Conservation (phyloP, 345 rosid genomes). For the Excoecaria agallocha region DNA sequence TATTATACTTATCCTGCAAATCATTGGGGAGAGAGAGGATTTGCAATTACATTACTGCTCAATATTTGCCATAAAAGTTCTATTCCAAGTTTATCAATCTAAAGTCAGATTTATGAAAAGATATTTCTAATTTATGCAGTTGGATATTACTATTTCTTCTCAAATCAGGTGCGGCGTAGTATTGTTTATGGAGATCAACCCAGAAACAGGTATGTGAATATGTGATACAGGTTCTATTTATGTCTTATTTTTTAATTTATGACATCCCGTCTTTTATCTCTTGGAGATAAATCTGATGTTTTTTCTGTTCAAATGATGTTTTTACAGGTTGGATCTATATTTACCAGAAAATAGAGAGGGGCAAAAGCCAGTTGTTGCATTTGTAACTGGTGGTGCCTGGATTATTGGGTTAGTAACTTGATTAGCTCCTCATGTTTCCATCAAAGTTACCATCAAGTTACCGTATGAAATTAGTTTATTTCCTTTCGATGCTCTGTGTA, state of each 20-base stretch:
- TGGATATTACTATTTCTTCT: slow-evolving; percentile 34
- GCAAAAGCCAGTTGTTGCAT: slow-evolving; percentile 33
- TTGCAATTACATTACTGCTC: background rate
- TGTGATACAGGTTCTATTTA: background rate
- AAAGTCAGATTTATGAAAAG: background rate
- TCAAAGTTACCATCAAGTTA: background rate
- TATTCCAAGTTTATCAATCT: background rate
- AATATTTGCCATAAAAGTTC: background rate
- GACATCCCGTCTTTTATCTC: background rate
- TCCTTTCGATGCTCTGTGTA: background rate
- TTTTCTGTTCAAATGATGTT: slow-evolving; percentile 6
- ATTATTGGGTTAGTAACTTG: slow-evolving; percentile 32
- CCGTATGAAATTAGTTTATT: background rate
- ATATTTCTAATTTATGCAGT: slow-evolving; percentile 24
- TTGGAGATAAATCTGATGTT: background rate
- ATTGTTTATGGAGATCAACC: slow-evolving; percentile 34
- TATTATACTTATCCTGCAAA: background rate
- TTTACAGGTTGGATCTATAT: slow-evolving; percentile 34
- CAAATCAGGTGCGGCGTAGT: slow-evolving; percentile 30
- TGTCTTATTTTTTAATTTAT: background rate
- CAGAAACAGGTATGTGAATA: slow-evolving; percentile 28
- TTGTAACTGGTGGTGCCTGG: slow-evolving; percentile 42
- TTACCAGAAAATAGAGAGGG: slow-evolving; percentile 25
- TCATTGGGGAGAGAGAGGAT: background rate
- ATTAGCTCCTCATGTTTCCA: slow-evolving; percentile 6